Percentiles rank a stretch among this genome's conserved stretches.
Evolutionary conservation across 192 early-diverging fungal genomes (phyloP).

Genomic region (Chytriomyces sp.): DNA sequence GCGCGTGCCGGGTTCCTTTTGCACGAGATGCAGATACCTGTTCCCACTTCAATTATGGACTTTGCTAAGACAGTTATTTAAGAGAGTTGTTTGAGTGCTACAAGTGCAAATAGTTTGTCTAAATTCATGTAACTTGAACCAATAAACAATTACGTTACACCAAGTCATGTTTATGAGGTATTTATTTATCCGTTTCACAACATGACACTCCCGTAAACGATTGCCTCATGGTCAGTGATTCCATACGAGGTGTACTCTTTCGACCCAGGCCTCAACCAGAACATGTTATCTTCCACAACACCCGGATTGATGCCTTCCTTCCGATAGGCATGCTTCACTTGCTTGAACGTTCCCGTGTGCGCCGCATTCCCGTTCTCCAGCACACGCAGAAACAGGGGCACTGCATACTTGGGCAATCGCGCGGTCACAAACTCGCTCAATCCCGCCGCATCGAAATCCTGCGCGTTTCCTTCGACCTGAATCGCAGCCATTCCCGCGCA

Average conservation of each 20-base stretch:
- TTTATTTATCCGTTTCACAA: too few relatives aligned
- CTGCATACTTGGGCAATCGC: slow-evolving; percentile 62
- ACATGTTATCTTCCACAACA: slow-evolving; percentile 20
- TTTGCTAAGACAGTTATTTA: too few relatives aligned
- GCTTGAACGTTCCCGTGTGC: slow-evolving; percentile 41
- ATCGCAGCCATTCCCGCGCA: slow-evolving; percentile 73
- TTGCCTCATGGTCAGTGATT: too few relatives aligned
- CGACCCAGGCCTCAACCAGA: slow-evolving; percentile 7
- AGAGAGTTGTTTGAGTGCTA: too few relatives aligned
- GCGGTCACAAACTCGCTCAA: slow-evolving; percentile 38
- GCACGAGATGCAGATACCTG: neutral
- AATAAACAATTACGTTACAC: too few relatives aligned
- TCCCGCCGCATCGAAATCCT: slow-evolving; percentile 45
- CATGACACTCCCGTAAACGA: too few relatives aligned
- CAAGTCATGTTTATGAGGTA: too few relatives aligned
- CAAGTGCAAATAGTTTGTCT: too few relatives aligned
- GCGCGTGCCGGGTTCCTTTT: neutral
- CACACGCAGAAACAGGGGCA: slow-evolving; percentile 66
- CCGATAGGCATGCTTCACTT: slow-evolving; percentile 32
- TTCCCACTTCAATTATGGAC: too few relatives aligned
- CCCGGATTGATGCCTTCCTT: slow-evolving; percentile 34
- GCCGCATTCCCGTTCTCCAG: slow-evolving; percentile 28
- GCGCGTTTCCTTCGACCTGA: slow-evolving; percentile 32
- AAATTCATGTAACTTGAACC: too few relatives aligned
- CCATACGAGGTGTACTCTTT: neutral